Percentiles rank a stretch among this genome's conserved stretches.
Evolutionary conservation across 495 filamentous ascomycete species (phyloP).

Genomic region (Hapsidospora chrysogenum): DNA sequence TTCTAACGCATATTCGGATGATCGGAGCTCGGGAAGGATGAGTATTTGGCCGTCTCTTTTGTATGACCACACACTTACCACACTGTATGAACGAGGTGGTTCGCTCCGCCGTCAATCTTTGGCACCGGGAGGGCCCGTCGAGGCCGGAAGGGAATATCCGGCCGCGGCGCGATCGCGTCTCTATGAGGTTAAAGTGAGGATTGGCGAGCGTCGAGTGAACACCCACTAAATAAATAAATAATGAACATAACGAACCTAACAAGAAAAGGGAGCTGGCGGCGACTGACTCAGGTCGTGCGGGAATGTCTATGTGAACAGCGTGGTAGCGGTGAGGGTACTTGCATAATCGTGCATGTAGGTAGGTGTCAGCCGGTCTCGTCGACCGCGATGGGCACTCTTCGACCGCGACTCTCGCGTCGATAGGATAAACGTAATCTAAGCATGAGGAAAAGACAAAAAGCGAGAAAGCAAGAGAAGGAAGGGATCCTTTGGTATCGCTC

Average conservation of each 20-base stretch:
- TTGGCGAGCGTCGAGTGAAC: conserved; percentile 41
- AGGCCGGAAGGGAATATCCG: conserved; percentile 6
- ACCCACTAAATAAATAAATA: conserved; percentile 11
- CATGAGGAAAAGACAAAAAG: conserved; percentile 1
- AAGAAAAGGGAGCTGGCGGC: too few species aligned
- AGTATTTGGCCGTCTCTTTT: conserved; percentile 24
- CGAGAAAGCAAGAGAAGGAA: conserved; percentile 1
- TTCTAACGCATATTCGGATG: too few species aligned
- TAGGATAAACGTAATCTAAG: background rate
- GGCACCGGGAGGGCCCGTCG: conserved; percentile 29
- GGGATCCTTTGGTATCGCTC: too few species aligned
- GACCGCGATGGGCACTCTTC: too few species aligned
- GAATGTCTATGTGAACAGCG: too few species aligned
- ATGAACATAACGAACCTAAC: background rate
- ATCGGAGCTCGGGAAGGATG: too few species aligned
- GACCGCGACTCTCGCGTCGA: too few species aligned
- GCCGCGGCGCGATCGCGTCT: conserved; percentile 11
- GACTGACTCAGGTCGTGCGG: too few species aligned
- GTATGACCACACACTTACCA: conserved; percentile 24
- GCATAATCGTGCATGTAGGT: too few species aligned
- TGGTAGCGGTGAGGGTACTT: too few species aligned
- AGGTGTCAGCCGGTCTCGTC: too few species aligned
- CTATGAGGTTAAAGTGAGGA: conserved; percentile 47
- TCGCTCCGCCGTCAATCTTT: conserved; percentile 37
- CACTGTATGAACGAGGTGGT: conserved; percentile 24